Base-by-base conservation (phyloP, 1,284 basidiomycete genomes). In the Ceratorhiza oryzae-sativae region DNA sequence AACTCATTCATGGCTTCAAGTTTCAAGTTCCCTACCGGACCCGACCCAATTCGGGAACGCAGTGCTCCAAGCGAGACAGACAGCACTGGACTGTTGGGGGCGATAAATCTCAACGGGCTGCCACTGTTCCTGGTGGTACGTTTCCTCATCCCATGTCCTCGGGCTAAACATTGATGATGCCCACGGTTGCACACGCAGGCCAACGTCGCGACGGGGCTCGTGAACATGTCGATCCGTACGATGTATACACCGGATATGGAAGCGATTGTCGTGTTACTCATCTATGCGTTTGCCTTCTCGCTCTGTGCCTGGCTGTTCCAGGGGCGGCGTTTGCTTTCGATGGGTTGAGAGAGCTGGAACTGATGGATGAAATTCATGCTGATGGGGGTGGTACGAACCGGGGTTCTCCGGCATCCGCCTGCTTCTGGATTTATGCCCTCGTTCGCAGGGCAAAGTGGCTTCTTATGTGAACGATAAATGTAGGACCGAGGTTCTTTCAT, bases 191-290 rank as follows among this genome's bases (percentile, higher is more conserved):
- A 41, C 45, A 9, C 62, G 0, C 76, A 95, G 92, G 92, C 95
- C 0, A 99, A 99, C 79, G 79, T 97, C 0, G 79, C 88, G 30
- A 99, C 97, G 0, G 97, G 97, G 0, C 74, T 93, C 18, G 83
- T 97, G 74, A 99, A 98, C 79, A 77, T 98, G 23, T 84, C 86
- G 0, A 84, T 96, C 74, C 80, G 83, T 76, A 98, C 95, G 3
- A 95, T 98, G 88, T 94, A 96, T 77, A 84, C 85, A 13, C 80
- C 84, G 0, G 83, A 90, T 71, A 68, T 72, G 27, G 77, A 81
- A 42, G 89, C 93, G 0, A 84, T 97, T 83, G 59, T 82, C 5
- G 84, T 97, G 20, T 80, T 98, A 10, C 75, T 82, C 2, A 77
- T 77, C 0, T 98, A 99, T 80, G 83, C 87, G 1, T 82, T 86